Base-by-base conservation (phyloP, 192 early-diverging fungal genomes). In the Coemansia sp. region DNA sequence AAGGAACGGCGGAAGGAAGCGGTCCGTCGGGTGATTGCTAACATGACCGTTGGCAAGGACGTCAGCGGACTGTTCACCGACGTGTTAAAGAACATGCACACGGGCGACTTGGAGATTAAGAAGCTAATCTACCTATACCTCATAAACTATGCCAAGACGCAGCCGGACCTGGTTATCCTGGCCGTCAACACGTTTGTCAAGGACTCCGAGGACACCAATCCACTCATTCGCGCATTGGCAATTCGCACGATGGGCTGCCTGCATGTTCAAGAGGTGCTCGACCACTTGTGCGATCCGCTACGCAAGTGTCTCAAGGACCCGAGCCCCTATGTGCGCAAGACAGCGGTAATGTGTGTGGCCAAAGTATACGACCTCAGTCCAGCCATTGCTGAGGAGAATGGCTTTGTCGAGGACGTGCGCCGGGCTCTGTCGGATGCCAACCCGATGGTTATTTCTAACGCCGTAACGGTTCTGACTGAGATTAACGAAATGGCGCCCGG, bases 1-100 rank as follows among this genome's bases (percentile, higher is more conserved):
- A 92, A 90, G 67, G 95, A 98, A 68, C 86, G 91, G 55, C 88
- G 97, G 62, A 98, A 98, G 78, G 97, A 99, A 86, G 94, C 96
- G 1, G 97, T 99, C 38, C 96, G 97, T 71, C 93, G 96, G 78
- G 97, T 99, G 52, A 98, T 99, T 78, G 97, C 97, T 49, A 99
- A 99, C 83, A 99, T 99, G 97, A 99, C 97, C 10, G 94, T 99
- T 38, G 97, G 97, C 68, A 99, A 99, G 74, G 97, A 99, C 78
- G 97, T 99, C 67, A 92, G 90, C 67, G 89, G 90, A 2, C 86
- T 99, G 27, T 99, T 99, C 65, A 93, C 96, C 0, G 97, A 99
- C 70, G 96, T 99, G 20, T 89, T 99, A 41, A 98, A 98, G 77
- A 97, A 97, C 86, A 99, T 99, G 97, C 96, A 98, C 78, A 98